phyloP scores from a whole-genome alignment of 2,329 filamentous ascomycete species.

The Trichoderma afroharzianum region DNA sequence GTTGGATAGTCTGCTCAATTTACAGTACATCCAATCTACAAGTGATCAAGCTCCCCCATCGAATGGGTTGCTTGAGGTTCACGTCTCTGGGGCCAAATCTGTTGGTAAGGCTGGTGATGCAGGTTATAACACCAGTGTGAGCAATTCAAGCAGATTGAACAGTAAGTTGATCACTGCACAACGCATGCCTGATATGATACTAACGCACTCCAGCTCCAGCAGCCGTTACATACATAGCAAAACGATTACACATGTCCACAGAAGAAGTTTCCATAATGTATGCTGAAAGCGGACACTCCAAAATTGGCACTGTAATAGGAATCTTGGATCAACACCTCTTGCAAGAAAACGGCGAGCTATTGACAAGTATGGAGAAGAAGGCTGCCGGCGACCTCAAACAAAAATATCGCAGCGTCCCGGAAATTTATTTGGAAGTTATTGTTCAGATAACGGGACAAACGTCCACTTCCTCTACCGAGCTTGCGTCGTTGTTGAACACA shows the following conservation, averaged over 20 bases:
- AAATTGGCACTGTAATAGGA: conserved; percentile 38
- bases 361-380: conserved; percentile 29
- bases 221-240: conserved; percentile 43
- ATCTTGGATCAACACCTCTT: conserved; percentile 43
- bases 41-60: conserved; percentile 66
- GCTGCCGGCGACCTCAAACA: conserved; percentile 33
- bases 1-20: conserved; percentile 76
- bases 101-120: background rate
- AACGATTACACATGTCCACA: conserved; percentile 40
- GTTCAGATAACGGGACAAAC: conserved; percentile 39
- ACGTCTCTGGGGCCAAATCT: conserved; percentile 28
- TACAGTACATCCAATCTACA: conserved; percentile 70
- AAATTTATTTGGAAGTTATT: conserved; percentile 40
- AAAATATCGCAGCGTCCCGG: conserved; percentile 42
- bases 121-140: background rate
- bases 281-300: conserved; percentile 35
- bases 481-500: conserved; percentile 40
- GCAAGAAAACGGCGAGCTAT: conserved; percentile 32
- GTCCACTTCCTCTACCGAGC: conserved; percentile 35
- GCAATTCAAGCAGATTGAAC: conserved; percentile 16
- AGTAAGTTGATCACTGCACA: conserved; percentile 24
- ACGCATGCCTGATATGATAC: background rate
- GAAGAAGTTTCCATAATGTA: conserved; percentile 42
- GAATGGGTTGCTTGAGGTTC: conserved; percentile 71
- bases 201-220: conserved; percentile 30